Base-by-base conservation (phyloP, 2,329 filamentous ascomycete genomes). In the Aspergillus intermedius region DNA sequence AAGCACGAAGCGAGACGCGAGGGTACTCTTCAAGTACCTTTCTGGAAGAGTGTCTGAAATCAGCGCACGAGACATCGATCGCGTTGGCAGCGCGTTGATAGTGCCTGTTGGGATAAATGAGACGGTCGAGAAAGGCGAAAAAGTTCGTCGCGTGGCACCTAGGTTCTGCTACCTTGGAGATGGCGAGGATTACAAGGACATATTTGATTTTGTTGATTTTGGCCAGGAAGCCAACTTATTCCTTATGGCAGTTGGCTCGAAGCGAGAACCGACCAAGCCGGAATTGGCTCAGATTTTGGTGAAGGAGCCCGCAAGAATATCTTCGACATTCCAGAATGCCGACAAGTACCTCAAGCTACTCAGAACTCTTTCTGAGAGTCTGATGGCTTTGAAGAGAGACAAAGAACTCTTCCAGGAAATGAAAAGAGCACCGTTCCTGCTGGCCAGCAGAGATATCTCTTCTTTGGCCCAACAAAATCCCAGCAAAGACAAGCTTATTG, bases 161-260 rank as follows among this genome's bases (percentile, higher is more conserved):
- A 79, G 78, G 42, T 77, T 83, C 37, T 90, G 86, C 54, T 98
- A 95, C 65, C 76, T 98, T 2, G 93, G 93, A 7, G 76, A 79
- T 30, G 76, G 78, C 46, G 74, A 80, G 48, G 77, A 84, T 56
- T 98, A 94, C 60, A 86, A 82, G 9, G 87, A 95, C 28, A 94
- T 98, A 28, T 95, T 98, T 57, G 90, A 97, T 64, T 98, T 96
- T 68, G 91, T 97, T 12, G 88, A 97, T 64, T 98, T 96, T 71
- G 90, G 91, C 0, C 73, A 78, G 30, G 84, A 91, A 63, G 91
- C 88, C 2, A 97, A 97, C 60, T 77, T 86, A 0, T 98, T 98
- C 61, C 73, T 98, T 15, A 81, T 90, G 58, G 87, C 88, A 53
- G 88, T 91, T 55, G 93, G 93, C 8, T 91, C 90, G 2, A 96